Evolutionary conservation across 768 basidiomycete genomes (phyloP), one percentile per base, ranked within the genome.

Genomic region (Panellus pusillus): DNA sequence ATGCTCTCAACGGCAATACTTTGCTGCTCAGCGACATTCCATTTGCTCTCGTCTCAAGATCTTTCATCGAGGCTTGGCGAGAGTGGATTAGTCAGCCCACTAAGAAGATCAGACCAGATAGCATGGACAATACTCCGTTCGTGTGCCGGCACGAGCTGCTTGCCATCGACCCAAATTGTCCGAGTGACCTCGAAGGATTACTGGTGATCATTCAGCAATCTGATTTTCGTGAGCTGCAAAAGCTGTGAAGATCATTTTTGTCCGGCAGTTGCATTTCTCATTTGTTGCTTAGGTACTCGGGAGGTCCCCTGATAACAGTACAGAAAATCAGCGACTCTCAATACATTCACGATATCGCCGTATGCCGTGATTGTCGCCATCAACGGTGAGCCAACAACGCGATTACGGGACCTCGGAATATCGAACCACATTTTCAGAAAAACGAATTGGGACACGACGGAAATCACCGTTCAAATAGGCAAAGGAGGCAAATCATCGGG

Each of bases 81-180:
- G 74, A 77, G 51, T 93, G 92, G 92, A 63, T 85, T 7, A 71
- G 72, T 48, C 78, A 77, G 47, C 87, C 87, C 14, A 68, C 74
- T 7, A 79, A 81, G 53, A 63, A 71, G 45, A 57, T 72, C 28
- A 81, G 89, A 28, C 91, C 91, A 0, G 76, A 78, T n/a, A 52
- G 47, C 6, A 65, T 92, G 32, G 82, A 90, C 66, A 91, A 84
- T 60, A 70, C 74, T 12, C 62, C 65, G 9, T 84, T 89, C 63
- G 61, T 91, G 44, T 93, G 92, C 68, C 71, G 79, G 52, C 92
- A 93, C 67, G 73, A 73, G 6, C 66, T 75, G 55, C 76, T 93
- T 8, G 66, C 73, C 13, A 72, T 92, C 44, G 89, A 93, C 67
- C 84, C 88, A 1, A 87, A 84, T 61, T 72, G 71, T 44, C 62